Conservation (phyloP, 129 eudicot genomes). For the Flaveria ramosissima region DNA sequence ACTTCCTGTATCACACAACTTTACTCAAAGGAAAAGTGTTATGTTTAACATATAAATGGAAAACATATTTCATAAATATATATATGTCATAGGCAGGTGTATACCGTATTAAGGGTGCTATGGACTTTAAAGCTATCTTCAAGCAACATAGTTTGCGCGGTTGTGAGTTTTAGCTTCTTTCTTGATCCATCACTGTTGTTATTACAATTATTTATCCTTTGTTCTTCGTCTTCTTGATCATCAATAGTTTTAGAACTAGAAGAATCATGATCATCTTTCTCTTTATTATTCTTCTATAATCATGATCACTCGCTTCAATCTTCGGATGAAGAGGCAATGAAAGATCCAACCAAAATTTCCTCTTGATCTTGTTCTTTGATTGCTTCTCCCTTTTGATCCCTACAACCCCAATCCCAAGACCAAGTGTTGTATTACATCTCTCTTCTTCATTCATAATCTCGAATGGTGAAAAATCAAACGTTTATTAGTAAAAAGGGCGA, state of each 20-base stretch:
- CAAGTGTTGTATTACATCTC: slow-evolving; percentile 50
- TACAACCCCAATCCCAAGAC: slow-evolving; percentile 34
- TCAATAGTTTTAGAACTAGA: slow-evolving; percentile 26
- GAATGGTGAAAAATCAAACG: background rate
- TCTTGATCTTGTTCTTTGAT: slow-evolving; percentile 37
- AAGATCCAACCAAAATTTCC: slow-evolving; percentile 48
- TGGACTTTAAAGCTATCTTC: slow-evolving; percentile 57
- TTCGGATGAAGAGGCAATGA: slow-evolving; percentile 44
- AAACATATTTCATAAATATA: too few relatives aligned
- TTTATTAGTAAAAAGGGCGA: background rate
- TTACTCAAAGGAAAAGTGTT: background rate
- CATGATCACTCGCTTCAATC: slow-evolving; percentile 25
- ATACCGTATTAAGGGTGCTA: slow-evolving; percentile 52
- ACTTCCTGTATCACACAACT: slow-evolving; percentile 3
- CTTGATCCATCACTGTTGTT: slow-evolving; percentile 41
- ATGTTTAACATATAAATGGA: background rate
- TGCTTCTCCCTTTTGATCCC: slow-evolving; percentile 32
- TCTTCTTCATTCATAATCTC: slow-evolving; percentile 41
- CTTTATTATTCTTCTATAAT: slow-evolving; percentile 1
- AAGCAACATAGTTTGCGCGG: slow-evolving; percentile 50
- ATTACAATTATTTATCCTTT: slow-evolving; percentile 21
- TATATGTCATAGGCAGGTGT: too few relatives aligned
- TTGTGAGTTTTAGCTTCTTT: slow-evolving; percentile 55
- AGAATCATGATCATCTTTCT: slow-evolving; percentile 37
- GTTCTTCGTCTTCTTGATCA: slow-evolving; percentile 39